These are phyloP conservation scores for Nemania bipapillata DNA, from an alignment of 2,329 filamentous ascomycete genomes.

Conservation along the genomic window DNA sequence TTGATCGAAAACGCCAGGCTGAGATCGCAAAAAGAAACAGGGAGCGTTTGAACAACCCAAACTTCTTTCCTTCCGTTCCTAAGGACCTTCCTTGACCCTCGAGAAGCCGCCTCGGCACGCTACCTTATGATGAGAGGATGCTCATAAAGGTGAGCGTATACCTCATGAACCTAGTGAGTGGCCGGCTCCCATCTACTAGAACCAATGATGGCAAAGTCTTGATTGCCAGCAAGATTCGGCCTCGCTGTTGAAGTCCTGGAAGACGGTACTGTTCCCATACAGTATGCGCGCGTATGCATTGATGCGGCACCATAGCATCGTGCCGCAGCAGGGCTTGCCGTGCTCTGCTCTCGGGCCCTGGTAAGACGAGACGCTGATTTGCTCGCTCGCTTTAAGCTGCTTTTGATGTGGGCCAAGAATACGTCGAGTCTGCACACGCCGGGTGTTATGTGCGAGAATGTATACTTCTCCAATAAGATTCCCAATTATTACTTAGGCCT, in stretches of 20 bases:
- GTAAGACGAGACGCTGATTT: conserved; percentile 5
- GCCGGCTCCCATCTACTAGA: background rate
- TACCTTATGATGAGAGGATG: background rate
- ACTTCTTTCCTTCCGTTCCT: conserved; percentile 86
- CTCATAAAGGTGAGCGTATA: conserved; percentile 7
- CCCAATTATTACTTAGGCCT: conserved; percentile 3
- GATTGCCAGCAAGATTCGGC: background rate
- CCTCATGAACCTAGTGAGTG: conserved; percentile 6
- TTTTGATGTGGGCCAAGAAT: conserved; percentile 12
- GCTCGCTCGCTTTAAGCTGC: conserved; percentile 16
- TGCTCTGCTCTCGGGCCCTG: conserved; percentile 14
- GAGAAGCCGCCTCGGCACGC: background rate
- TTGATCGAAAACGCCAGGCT: conserved; percentile 80
- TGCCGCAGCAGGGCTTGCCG: conserved; percentile 2
- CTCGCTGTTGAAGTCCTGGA: background rate
- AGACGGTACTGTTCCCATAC: background rate
- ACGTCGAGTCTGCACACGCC: conserved; percentile 5
- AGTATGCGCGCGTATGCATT: conserved; percentile 3
- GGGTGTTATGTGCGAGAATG: conserved; percentile 17
- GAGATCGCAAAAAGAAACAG: conserved; percentile 83
- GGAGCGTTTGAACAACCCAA: conserved; percentile 80
- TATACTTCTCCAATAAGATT: conserved; percentile 17
- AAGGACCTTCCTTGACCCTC: conserved; percentile 54
- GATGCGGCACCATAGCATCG: conserved; percentile 13
- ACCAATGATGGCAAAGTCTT: background rate